A percentile compares a stretch with the other conserved stretches of the same genome.
Conservation (phyloP, 2,329 filamentous ascomycete species). For the Chalaropsis thielavioides region DNA sequence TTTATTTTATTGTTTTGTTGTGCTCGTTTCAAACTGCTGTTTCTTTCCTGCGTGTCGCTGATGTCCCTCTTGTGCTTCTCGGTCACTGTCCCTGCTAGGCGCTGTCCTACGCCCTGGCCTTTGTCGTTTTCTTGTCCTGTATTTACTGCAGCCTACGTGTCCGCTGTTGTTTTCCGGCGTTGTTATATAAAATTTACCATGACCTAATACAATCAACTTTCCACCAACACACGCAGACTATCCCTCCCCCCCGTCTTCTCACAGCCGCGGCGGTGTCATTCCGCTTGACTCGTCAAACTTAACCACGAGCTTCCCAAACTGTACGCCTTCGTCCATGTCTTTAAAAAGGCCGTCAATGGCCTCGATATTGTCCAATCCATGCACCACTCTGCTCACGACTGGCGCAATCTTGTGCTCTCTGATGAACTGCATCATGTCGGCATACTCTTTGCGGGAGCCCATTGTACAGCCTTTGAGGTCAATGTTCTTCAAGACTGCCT, state of each 20-base stretch:
- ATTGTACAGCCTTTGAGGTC: constrained; percentile 79
- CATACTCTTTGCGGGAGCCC: constrained; percentile 79
- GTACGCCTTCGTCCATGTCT: constrained; percentile 70
- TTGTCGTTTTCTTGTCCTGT: neutral
- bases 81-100: neutral
- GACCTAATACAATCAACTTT: constrained; percentile 6
- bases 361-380: constrained; percentile 59
- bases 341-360: constrained; percentile 72
- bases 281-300: constrained; percentile 38
- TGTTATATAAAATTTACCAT: neutral
- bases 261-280: constrained; percentile 11
- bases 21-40: neutral
- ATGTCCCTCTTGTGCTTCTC: neutral
- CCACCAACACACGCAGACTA: neutral
- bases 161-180: neutral
- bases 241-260: neutral
- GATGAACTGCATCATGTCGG: constrained; percentile 81
- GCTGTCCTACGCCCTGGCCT: neutral
- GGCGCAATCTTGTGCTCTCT: constrained; percentile 57
- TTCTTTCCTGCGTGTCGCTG: neutral
- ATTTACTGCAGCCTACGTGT: neutral
- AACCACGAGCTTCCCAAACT: constrained; percentile 89
- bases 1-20: constrained; percentile 11
- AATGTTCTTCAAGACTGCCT: constrained; percentile 71
- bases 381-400: constrained; percentile 59